Evolutionary conservation across 2,329 filamentous ascomycete species (phyloP).

Genomic region (Ophiostoma sp.): DNA sequence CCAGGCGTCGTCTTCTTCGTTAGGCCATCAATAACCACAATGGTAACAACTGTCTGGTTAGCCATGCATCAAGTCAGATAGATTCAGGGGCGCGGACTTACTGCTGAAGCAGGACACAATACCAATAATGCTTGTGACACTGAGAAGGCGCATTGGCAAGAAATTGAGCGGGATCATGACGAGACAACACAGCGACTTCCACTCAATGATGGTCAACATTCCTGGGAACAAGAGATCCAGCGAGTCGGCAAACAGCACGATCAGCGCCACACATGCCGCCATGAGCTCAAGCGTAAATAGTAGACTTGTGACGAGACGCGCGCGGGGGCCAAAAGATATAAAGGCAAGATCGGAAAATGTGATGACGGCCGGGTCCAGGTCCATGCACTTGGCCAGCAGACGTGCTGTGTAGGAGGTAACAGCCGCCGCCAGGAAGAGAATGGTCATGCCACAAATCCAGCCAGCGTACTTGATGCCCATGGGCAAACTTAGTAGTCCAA

Average conservation of each 20-base stretch:
- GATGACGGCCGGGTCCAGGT: constrained; percentile 76
- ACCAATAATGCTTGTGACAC: constrained; percentile 87
- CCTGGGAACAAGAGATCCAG: constrained; percentile 71
- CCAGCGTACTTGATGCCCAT: constrained; percentile 82
- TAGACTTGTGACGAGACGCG: constrained; percentile 73
- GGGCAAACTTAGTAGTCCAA: constrained; percentile 83
- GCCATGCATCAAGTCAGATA: background rate
- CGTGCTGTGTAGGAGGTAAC: constrained; percentile 82
- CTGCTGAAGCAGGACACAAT: constrained; percentile 84
- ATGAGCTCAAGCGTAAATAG: constrained; percentile 84
- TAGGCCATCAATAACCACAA: constrained; percentile 80
- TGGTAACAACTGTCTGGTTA: constrained; percentile 61
- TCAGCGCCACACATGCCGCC: constrained; percentile 80
- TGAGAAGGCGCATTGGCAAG: constrained; percentile 73
- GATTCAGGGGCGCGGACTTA: constrained; percentile 43
- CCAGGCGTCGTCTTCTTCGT: constrained; percentile 74
- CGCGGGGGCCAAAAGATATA: constrained; percentile 78
- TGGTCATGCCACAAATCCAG: constrained; percentile 74
- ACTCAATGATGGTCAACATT: constrained; percentile 58
- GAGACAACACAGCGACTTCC: constrained; percentile 80
- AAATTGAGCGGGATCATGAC: constrained; percentile 79
- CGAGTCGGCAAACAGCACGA: constrained; percentile 91
- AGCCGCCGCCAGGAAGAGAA: constrained; percentile 66
- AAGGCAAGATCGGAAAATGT: constrained; percentile 93
- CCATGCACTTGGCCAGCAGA: constrained; percentile 79